Percentiles rank a stretch among this genome's conserved stretches.
These are phyloP conservation scores for Ceratopteris richardii DNA, from an alignment of 75 land plant species.

Conservation along the genomic window DNA sequence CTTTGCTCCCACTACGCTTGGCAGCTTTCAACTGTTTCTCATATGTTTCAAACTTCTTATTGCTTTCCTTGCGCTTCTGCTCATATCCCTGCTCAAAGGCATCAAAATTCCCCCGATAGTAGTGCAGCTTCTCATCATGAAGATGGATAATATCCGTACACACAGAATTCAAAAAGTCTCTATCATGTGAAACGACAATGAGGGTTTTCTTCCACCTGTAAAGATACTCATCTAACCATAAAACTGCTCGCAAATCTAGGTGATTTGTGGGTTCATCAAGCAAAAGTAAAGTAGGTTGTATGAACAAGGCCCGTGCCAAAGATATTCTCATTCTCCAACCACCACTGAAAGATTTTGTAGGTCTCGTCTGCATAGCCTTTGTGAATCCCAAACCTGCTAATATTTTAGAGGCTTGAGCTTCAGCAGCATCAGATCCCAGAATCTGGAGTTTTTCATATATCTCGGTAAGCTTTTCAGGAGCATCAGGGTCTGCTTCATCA, in stretches of 20 bases:
- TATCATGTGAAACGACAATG: slow-evolving; percentile 86
- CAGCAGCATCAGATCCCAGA: slow-evolving; percentile 83
- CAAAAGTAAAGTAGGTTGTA: slow-evolving; percentile 82
- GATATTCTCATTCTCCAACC: slow-evolving; percentile 99
- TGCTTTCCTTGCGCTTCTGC: slow-evolving; percentile 70
- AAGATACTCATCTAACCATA: slow-evolving; percentile 62
- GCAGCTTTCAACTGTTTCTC: too few relatives aligned
- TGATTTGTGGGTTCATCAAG: slow-evolving; percentile 80
- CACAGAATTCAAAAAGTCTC: slow-evolving; percentile 83
- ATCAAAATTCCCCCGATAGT: slow-evolving; percentile 85
- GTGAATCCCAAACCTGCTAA: slow-evolving; percentile 89
- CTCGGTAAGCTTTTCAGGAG: slow-evolving; percentile 67
- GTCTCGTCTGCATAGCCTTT: slow-evolving; percentile 67
- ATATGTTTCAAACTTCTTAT: slow-evolving; percentile 72
- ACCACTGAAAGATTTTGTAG: slow-evolving; percentile 87
- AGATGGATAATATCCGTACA: slow-evolving; percentile 90
- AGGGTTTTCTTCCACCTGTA: slow-evolving; percentile 88
- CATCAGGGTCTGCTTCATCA: slow-evolving; percentile 19
- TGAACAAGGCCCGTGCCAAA: slow-evolving; percentile 81
- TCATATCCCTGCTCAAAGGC: slow-evolving; percentile 82
- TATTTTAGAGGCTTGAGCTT: slow-evolving; percentile 69
- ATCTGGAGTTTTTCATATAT: slow-evolving; percentile 67
- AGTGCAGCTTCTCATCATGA: slow-evolving; percentile 70
- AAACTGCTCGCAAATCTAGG: slow-evolving; percentile 53
- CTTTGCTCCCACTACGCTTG: slow-evolving; percentile 57